Percentiles rank a stretch among this genome's conserved stretches.
Evolutionary conservation across 768 basidiomycete species (phyloP).

Genomic region (Pleurotus tuber-regium): DNA sequence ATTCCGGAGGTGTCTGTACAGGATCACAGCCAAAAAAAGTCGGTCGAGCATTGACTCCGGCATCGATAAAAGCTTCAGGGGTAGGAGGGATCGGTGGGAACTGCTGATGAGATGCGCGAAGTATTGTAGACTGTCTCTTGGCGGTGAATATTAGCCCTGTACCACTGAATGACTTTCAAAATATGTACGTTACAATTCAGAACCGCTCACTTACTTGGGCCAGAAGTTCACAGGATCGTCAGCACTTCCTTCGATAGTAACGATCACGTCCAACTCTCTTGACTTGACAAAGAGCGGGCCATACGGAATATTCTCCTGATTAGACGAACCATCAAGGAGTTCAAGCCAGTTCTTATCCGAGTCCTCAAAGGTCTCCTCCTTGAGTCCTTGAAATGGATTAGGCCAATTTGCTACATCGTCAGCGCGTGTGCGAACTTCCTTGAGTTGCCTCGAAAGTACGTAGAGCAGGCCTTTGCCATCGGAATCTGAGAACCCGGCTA

Average conservation of each 20-base stretch:
- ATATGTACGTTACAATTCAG: background rate
- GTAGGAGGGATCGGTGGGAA: conserved; percentile 64
- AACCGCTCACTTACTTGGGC: conserved; percentile 54
- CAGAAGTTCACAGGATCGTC: conserved; percentile 58
- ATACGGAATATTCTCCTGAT: conserved; percentile 68
- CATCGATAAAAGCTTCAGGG: conserved; percentile 48
- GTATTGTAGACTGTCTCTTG: conserved; percentile 40
- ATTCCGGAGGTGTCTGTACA: conserved; percentile 43
- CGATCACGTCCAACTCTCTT: conserved; percentile 68
- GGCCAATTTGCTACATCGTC: conserved; percentile 72
- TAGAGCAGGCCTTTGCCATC: conserved; percentile 43
- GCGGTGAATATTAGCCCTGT: conserved; percentile 45
- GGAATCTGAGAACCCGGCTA: conserved; percentile 34
- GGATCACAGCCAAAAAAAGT: conserved; percentile 83
- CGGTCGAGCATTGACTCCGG: conserved; percentile 63
- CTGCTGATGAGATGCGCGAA: conserved; percentile 50
- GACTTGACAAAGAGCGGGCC: conserved; percentile 69
- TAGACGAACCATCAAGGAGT: conserved; percentile 71
- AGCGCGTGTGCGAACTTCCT: conserved; percentile 46
- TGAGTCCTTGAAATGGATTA: conserved; percentile 53
- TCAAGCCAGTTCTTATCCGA: conserved; percentile 50
- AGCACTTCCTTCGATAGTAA: conserved; percentile 68
- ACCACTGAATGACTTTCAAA: conserved; percentile 37
- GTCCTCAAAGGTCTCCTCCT: conserved; percentile 49
- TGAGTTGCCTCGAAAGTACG: conserved; percentile 45